Percentiles rank a stretch among this genome's conserved stretches.
Evolutionary conservation across 2,329 filamentous ascomycete species (phyloP).

Genomic region (Colletotrichum graminicola): DNA sequence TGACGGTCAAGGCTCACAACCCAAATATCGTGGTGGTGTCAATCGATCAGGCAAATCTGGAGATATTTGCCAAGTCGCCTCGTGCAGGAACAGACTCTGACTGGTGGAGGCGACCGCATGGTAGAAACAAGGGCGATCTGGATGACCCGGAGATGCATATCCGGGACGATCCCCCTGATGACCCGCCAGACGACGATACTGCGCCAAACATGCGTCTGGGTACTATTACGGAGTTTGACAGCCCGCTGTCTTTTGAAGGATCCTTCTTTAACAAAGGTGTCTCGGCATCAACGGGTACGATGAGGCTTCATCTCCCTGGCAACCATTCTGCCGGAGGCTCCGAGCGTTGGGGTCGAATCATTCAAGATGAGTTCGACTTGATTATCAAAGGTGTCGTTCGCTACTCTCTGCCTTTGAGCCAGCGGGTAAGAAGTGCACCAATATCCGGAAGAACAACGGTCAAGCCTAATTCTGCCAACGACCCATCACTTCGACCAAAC

Average conservation of each 20-base stretch:
- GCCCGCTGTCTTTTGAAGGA: conserved; percentile 87
- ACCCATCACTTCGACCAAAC: conserved; percentile 58
- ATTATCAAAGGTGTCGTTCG: conserved; percentile 92
- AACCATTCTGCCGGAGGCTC: conserved; percentile 90
- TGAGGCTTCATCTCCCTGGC: conserved; percentile 85
- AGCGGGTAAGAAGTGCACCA: conserved; percentile 68
- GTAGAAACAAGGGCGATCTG: conserved; percentile 43
- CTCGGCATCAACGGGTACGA: conserved; percentile 82
- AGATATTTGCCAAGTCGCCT: conserved; percentile 94
- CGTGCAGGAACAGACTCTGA: conserved; percentile 79
- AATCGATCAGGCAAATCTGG: conserved; percentile 87
- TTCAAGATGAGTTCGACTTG: conserved; percentile 92
- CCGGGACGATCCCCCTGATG: conserved; percentile 56
- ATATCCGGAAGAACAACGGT: conserved; percentile 71
- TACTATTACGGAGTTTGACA: conserved; percentile 87
- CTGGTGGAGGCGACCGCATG: conserved; percentile 65
- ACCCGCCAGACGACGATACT: conserved; percentile 74
- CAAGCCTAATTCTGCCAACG: conserved; percentile 72
- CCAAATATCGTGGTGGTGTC: conserved; percentile 92
- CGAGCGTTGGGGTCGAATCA: conserved; percentile 88
- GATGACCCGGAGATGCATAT: conserved; percentile 41
- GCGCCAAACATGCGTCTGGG: conserved; percentile 93
- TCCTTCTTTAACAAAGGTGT: conserved; percentile 83
- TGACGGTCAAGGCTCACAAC: conserved; percentile 89
- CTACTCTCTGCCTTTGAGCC: conserved; percentile 77